These are phyloP conservation scores for Rhizophagus sp. DNA, from an alignment of 192 early-diverging fungal species.

Conservation along the genomic window DNA sequence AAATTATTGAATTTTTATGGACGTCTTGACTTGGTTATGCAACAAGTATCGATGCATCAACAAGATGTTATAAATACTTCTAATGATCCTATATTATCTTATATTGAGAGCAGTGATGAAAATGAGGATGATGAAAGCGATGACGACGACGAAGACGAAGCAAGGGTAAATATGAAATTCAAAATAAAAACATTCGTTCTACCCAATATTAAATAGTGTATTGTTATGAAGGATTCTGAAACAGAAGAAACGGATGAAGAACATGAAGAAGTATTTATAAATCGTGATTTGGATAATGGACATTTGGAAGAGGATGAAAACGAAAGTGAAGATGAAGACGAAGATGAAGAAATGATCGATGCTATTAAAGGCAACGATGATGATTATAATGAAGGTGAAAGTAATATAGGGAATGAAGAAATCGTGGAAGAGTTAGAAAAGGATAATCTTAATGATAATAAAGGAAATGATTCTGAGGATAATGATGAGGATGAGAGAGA, in stretches of 20 bases:
- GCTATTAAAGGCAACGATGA: slow-evolving; percentile 26
- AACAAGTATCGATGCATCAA: slow-evolving; percentile 47
- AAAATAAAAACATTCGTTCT: too few species aligned
- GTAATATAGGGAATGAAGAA: neutral
- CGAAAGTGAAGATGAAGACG: slow-evolving; percentile 38
- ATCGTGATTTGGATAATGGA: slow-evolving; percentile 35
- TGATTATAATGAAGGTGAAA: neutral
- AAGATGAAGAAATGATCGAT: slow-evolving; percentile 27
- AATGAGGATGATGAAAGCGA: slow-evolving; percentile 36
- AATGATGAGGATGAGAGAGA: slow-evolving; percentile 24
- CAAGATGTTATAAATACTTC: slow-evolving; percentile 38
- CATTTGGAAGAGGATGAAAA: slow-evolving; percentile 38
- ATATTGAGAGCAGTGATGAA: slow-evolving; percentile 43
- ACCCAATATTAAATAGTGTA: neutral
- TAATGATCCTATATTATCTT: slow-evolving; percentile 46
- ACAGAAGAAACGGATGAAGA: slow-evolving; percentile 35
- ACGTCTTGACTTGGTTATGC: slow-evolving; percentile 53
- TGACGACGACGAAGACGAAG: slow-evolving; percentile 6
- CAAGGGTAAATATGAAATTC: neutral
- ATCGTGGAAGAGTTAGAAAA: neutral
- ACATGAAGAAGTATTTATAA: slow-evolving; percentile 37
- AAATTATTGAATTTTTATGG: slow-evolving; percentile 52
- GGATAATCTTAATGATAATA: neutral
- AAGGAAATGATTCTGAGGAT: neutral
- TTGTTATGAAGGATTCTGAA: neutral